phyloP scores from a whole-genome alignment of 306 rosid species.

The Arachis hypogaea region DNA sequence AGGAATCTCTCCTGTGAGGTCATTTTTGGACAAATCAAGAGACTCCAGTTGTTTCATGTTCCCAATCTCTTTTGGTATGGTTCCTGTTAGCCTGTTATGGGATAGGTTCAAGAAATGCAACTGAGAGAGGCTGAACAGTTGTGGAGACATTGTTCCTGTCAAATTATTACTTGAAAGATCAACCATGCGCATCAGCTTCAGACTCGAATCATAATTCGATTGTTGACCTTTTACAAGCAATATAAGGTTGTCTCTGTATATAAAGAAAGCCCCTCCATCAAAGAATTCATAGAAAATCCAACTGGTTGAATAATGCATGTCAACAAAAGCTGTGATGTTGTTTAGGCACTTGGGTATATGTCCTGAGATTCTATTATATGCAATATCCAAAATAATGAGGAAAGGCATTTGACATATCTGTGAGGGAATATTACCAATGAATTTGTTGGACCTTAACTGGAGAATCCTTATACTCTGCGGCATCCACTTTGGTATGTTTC shows the following conservation, averaged over 20 bases:
- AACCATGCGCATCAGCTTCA: background rate
- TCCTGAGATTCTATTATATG: too few relatives aligned
- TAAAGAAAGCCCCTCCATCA: fast-evolving
- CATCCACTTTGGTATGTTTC: too few relatives aligned
- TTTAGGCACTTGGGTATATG: background rate
- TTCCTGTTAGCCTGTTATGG: constrained; percentile 20
- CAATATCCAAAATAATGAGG: too few relatives aligned
- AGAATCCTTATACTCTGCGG: too few relatives aligned
- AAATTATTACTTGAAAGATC: constrained; percentile 26
- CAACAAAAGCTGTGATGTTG: background rate
- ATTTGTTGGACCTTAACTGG: too few relatives aligned
- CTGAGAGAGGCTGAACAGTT: background rate
- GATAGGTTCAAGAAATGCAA: constrained; percentile 35
- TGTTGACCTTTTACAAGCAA: constrained; percentile 1
- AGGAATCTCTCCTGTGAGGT: constrained; percentile 42
- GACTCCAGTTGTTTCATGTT: constrained; percentile 36
- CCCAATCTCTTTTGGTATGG: constrained; percentile 11
- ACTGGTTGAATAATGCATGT: too few relatives aligned
- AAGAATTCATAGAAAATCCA: background rate
- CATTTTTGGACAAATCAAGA: constrained; percentile 35
- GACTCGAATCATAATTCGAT: background rate
- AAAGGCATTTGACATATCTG: too few relatives aligned
- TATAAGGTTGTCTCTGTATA: background rate
- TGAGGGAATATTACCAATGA: too few relatives aligned
- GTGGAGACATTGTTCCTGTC: background rate